phyloP scores from a whole-genome alignment of 345 rosid genomes.

The Melaleuca quinquenervia region DNA sequence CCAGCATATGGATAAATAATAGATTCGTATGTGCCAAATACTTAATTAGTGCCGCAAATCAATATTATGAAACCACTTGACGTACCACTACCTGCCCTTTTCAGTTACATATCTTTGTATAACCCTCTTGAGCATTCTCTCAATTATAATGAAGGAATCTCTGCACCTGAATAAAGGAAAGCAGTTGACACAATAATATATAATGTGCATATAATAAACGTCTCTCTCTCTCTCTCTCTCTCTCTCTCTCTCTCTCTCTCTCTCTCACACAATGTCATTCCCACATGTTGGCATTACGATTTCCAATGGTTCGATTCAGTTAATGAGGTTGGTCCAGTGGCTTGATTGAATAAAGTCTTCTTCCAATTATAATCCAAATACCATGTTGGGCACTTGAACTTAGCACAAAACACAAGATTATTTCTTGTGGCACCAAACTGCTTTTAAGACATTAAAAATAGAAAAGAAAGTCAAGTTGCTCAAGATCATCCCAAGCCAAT shows the following conservation, averaged over 20 bases:
- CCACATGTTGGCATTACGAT: background rate
- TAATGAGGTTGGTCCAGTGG: slow-evolving; percentile 9
- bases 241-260: background rate
- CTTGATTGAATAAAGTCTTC: background rate
- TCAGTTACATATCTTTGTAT: background rate
- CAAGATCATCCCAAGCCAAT: background rate
- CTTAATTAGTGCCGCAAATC: background rate
- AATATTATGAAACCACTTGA: background rate
- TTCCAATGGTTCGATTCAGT: slow-evolving; percentile 13
- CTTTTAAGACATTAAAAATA: background rate
- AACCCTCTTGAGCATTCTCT: background rate
- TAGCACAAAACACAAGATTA: background rate
- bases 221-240: background rate
- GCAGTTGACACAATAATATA: background rate
- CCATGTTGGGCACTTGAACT: background rate
- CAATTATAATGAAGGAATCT: background rate
- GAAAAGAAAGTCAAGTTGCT: background rate
- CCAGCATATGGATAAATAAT: background rate
- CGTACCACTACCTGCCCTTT: background rate
- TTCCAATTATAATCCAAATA: slow-evolving; percentile 4
- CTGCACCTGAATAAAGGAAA: background rate
- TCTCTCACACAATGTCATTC: background rate
- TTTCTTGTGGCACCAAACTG: background rate
- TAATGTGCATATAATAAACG: background rate
- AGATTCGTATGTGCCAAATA: background rate